Evolutionary conservation across 1,139 yeast species (phyloP).

Genomic region (Starmera stellimalicola): DNA sequence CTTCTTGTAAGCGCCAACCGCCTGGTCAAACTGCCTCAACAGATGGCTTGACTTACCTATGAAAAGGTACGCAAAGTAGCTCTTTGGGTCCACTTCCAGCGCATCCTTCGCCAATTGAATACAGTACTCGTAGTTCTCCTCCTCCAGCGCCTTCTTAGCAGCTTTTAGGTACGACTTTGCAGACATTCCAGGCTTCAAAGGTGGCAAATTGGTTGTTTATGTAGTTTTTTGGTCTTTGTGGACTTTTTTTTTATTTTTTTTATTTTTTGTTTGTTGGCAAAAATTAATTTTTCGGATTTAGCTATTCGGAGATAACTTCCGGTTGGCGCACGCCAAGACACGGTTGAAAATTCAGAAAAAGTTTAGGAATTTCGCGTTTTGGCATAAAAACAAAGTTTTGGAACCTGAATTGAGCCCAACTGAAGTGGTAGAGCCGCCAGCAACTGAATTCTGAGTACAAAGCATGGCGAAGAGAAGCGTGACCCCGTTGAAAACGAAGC

Average conservation of each 20-base stretch:
- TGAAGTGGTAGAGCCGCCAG: too few relatives aligned
- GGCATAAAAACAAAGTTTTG: too few relatives aligned
- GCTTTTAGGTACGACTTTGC: conserved; percentile 42
- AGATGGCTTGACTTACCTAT: conserved; percentile 26
- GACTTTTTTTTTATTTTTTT: background rate
- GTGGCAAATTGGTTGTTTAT: background rate
- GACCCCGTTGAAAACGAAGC: background rate
- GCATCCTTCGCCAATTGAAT: conserved; percentile 42
- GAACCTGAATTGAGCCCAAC: too few relatives aligned
- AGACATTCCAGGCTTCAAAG: conserved; percentile 13
- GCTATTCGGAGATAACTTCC: conserved; percentile 13
- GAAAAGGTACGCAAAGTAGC: conserved; percentile 59
- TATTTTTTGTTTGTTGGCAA: background rate
- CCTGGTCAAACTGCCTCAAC: conserved; percentile 29
- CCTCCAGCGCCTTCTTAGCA: conserved; percentile 49
- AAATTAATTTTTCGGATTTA: background rate
- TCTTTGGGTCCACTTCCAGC: conserved; percentile 41
- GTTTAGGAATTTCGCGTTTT: background rate
- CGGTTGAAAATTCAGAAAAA: background rate
- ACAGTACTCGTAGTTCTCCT: conserved; percentile 50
- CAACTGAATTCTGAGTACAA: too few relatives aligned
- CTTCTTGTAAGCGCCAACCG: conserved; percentile 38
- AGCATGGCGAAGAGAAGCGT: too few relatives aligned
- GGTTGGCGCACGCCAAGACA: too few relatives aligned
- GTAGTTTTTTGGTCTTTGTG: background rate